Percentiles rank a stretch among this genome's conserved stretches.
These are phyloP conservation scores for Arthrinium phaeospermum DNA, from an alignment of 2,329 filamentous ascomycete genomes.

Conservation along the genomic window DNA sequence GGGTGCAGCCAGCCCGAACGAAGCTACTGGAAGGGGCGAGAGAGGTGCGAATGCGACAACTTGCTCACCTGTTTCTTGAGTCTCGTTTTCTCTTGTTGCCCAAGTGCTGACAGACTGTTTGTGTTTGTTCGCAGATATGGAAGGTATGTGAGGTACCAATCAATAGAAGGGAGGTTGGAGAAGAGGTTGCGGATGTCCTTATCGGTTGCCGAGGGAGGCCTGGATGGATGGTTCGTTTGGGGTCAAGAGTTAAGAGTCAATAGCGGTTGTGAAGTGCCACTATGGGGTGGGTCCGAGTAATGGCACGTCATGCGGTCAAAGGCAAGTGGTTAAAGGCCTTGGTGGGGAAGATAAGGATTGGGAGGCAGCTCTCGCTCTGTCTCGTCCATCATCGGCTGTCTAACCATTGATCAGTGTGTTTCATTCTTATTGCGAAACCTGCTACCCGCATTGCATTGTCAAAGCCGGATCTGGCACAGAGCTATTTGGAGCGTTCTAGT, in stretches of 20 bases:
- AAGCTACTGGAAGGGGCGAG: background rate
- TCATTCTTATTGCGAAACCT: slow-evolving; percentile 15
- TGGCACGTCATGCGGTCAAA: slow-evolving; percentile 18
- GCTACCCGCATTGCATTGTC: background rate
- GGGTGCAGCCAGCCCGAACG: background rate
- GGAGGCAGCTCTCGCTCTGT: background rate
- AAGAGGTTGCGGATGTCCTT: background rate
- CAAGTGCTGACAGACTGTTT: background rate
- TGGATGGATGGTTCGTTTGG: slow-evolving; percentile 17
- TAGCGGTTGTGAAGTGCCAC: slow-evolving; percentile 6
- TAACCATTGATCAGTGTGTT: background rate
- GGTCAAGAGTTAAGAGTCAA: slow-evolving; percentile 7
- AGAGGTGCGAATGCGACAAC: background rate
- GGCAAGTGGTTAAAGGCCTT: background rate
- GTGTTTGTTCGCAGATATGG: background rate
- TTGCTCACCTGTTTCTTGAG: background rate
- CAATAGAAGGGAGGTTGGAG: background rate
- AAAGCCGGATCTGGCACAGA: background rate
- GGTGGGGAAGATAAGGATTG: background rate
- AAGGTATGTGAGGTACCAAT: background rate
- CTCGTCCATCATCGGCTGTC: background rate
- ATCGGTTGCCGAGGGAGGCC: background rate
- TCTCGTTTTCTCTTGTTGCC: background rate
- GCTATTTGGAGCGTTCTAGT: background rate
- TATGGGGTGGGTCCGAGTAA: background rate